A percentile compares a stretch with the other conserved stretches of the same genome.
Conservation (phyloP, 1,284 basidiomycete species). For the Schizophyllum amplum region DNA sequence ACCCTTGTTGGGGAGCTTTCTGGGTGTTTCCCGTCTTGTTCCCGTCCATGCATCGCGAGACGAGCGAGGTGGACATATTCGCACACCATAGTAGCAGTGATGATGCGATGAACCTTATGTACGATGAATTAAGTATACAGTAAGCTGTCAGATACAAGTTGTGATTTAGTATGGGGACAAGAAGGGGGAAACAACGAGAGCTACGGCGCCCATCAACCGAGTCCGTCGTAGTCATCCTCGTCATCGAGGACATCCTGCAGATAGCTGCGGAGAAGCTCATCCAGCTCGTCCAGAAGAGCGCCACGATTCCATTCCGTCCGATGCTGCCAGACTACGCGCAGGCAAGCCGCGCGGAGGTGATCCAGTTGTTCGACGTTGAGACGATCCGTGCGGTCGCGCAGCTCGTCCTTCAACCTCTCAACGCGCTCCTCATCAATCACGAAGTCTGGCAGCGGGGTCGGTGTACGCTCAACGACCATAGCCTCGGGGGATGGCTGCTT, state of each 20-base stretch:
- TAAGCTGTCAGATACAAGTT: background rate
- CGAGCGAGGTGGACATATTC: too few relatives aligned
- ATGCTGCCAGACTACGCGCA: slow-evolving; percentile 76
- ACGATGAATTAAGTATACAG: background rate
- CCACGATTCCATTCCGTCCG: slow-evolving; percentile 81
- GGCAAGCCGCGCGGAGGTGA: slow-evolving; percentile 81
- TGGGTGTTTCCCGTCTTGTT: too few relatives aligned
- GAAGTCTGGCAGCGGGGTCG: slow-evolving; percentile 60
- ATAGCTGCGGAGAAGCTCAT: slow-evolving; percentile 48
- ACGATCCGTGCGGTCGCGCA: slow-evolving; percentile 43
- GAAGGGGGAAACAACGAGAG: background rate
- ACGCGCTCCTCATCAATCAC: slow-evolving; percentile 42
- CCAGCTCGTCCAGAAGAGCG: slow-evolving; percentile 51
- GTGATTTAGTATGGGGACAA: background rate
- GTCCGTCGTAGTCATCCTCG: slow-evolving; percentile 1
- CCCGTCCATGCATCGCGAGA: too few relatives aligned
- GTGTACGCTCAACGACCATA: slow-evolving; percentile 48
- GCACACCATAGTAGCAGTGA: background rate
- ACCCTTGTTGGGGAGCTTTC: too few relatives aligned
- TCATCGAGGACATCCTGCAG: slow-evolving; percentile 43
- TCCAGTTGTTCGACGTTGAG: slow-evolving; percentile 88
- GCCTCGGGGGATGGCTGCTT: slow-evolving; percentile 21
- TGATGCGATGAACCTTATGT: background rate
- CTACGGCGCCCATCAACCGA: background rate
- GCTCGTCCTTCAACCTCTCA: slow-evolving; percentile 32